Evolutionary conservation across 768 basidiomycete species (phyloP).

Genomic region (Amanita fuliginea): DNA sequence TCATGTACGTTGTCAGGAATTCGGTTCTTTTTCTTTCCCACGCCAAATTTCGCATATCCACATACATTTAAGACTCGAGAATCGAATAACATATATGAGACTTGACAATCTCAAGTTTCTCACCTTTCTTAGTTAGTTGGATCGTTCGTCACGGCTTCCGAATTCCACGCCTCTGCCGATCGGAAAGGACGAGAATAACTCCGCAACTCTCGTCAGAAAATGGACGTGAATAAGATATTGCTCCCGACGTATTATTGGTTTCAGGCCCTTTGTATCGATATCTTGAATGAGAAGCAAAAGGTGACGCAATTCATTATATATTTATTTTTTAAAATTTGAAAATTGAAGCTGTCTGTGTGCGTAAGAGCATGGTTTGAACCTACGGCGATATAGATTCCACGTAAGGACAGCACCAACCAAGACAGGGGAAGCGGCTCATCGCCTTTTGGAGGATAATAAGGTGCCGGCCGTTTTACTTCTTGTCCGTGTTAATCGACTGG

Average conservation of each 20-base stretch:
- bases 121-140: too few relatives aligned
- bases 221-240: not conserved
- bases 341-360: not conserved
- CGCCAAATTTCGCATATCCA: too few relatives aligned
- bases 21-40: too few relatives aligned
- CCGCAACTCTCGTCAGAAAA: not conserved
- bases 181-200: not conserved
- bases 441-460: not conserved
- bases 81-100: too few relatives aligned
- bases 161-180: not conserved
- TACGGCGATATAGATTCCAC: not conserved
- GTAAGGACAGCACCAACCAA: not conserved
- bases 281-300: not conserved
- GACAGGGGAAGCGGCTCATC: not conserved
- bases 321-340: not conserved
- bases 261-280: not conserved
- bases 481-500: slow-evolving; percentile 14
- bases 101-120: too few relatives aligned
- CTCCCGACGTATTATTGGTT: not conserved
- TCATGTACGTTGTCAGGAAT: too few relatives aligned
- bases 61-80: too few relatives aligned
- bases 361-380: not conserved
- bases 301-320: not conserved
- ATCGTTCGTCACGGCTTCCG: too few relatives aligned
- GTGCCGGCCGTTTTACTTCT: slow-evolving; percentile 10